Base-by-base conservation (phyloP, 2,329 filamentous ascomycete species). In the Malbranchea cinnamomea region DNA sequence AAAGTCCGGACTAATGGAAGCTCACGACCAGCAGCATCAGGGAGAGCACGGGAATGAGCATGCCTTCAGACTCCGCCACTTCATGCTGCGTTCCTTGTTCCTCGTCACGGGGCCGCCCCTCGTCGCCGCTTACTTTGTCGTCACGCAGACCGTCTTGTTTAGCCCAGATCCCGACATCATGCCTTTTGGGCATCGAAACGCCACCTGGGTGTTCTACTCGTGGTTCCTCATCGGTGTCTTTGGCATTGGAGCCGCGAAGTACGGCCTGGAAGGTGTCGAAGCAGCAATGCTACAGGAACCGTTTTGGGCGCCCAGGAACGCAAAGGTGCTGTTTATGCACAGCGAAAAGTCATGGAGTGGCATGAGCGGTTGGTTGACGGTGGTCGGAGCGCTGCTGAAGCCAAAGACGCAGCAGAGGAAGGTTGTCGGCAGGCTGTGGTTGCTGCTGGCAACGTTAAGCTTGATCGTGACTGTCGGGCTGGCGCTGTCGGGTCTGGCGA, bases 141-240 rank as follows among this genome's bases (percentile, higher is more conserved):
- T 23, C 13, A n/a, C 16, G 5, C 28, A 30, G 28, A 23, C 10
- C 23, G 18, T 30, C 7, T 13, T 30, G 16, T 6, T 17, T 6
- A 30, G 16, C 18, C 28, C 28, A 9, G 28, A 30, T 19, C 28
- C 28, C 16, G 28, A 30, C 16, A 15, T 15, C 16, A 19, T 15
- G 8, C 26, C 26, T n/a, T n/a, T n/a, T 15, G 21, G 26, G 4
- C 21, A 12, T 7, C 15, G 11, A n/a, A 23, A 19, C 11, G 26
- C 6, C 9, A 14, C 15, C 20, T 35, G 32, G 32, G n/a, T 37
- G 6, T 28, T 24, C 14, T 39, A 39, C 23, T 35, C 35, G n/a
- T 39, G 37, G 37, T 39, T 37, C 28, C 16, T 39, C n/a, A 26
- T 37, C 11, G 35, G 37, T 25, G 37, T 39, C 4, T 39, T 39